These are phyloP conservation scores for Pelargonium cotyledonis DNA, from an alignment of 441 rosid genomes.

Conservation along the genomic window DNA sequence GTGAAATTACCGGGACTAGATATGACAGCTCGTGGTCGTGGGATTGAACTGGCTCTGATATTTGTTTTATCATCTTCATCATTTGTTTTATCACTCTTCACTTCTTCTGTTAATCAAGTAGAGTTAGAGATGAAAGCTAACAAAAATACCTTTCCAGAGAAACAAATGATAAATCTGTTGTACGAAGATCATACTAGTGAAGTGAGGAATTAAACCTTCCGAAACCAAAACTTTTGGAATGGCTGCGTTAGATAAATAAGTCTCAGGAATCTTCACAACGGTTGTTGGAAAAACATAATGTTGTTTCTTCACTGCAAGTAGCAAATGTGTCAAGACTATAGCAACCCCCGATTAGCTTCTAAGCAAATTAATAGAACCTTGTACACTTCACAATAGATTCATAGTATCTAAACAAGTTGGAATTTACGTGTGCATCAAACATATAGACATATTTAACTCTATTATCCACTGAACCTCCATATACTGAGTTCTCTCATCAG, in stretches of 20 bases:
- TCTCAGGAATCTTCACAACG: constrained; percentile 34
- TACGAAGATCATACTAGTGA: too few relatives aligned
- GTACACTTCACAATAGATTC: neutral
- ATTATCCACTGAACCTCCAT: neutral
- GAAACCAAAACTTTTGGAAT: constrained; percentile 19
- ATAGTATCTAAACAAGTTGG: neutral
- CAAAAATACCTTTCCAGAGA: neutral
- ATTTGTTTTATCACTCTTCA: constrained; percentile 22
- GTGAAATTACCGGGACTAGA: constrained; percentile 52
- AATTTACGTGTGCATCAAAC: too few relatives aligned
- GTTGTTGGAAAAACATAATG: constrained; percentile 27
- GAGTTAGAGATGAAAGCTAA: neutral
- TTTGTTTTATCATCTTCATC: constrained; percentile 35
- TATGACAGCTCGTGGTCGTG: constrained; percentile 62
- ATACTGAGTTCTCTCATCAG: too few relatives aligned
- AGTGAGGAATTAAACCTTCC: constrained; percentile 27
- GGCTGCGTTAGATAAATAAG: constrained; percentile 20
- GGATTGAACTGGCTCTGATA: constrained; percentile 39
- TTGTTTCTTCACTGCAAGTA: constrained; percentile 33
- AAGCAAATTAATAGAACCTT: neutral
- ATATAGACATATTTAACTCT: neutral
- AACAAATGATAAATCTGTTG: neutral
- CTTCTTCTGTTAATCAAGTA: constrained; percentile 25
- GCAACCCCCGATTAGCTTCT: neutral
- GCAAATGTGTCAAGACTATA: neutral